These are phyloP conservation scores for Solanum verrucosum DNA, from an alignment of 257 asterid genomes.

Conservation along the genomic window DNA sequence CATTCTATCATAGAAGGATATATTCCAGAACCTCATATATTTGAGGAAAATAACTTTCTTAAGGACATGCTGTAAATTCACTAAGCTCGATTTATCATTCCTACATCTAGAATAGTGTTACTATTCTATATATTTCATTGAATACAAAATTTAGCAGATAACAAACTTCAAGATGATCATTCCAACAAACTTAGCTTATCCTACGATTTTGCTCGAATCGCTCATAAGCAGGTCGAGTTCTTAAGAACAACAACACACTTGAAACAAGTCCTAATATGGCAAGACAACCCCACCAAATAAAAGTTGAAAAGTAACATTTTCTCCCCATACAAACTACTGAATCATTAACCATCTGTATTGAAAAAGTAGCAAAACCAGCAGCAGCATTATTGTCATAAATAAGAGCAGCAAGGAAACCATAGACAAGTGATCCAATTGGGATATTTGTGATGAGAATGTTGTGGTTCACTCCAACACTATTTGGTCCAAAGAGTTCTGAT, in stretches of 20 bases:
- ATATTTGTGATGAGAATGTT: conserved; percentile 83
- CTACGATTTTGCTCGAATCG: conserved; percentile 41
- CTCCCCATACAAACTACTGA: conserved; percentile 73
- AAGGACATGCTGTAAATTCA: too few relatives aligned
- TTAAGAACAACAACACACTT: conserved; percentile 51
- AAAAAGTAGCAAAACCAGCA: not conserved
- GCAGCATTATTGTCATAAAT: conserved; percentile 52
- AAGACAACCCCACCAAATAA: conserved; percentile 81
- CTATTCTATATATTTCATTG: too few relatives aligned
- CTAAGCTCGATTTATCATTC: too few relatives aligned
- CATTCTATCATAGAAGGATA: too few relatives aligned
- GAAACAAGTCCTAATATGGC: conserved; percentile 61
- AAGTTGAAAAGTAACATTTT: conserved; percentile 58
- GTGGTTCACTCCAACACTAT: conserved; percentile 76
- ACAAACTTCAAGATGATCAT: not conserved
- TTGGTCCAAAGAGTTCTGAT: conserved; percentile 83
- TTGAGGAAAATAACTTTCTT: too few relatives aligned
- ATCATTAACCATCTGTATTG: conserved; percentile 9
- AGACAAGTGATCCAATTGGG: conserved; percentile 75
- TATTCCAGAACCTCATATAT: too few relatives aligned
- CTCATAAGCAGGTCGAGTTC: conserved; percentile 58
- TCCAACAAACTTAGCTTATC: conserved; percentile 2
- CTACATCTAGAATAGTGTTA: too few relatives aligned
- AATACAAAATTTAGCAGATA: too few relatives aligned
- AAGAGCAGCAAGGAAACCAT: conserved; percentile 68